phyloP scores from a whole-genome alignment of 495 filamentous ascomycete genomes.

The Hypoxylon rickii region DNA sequence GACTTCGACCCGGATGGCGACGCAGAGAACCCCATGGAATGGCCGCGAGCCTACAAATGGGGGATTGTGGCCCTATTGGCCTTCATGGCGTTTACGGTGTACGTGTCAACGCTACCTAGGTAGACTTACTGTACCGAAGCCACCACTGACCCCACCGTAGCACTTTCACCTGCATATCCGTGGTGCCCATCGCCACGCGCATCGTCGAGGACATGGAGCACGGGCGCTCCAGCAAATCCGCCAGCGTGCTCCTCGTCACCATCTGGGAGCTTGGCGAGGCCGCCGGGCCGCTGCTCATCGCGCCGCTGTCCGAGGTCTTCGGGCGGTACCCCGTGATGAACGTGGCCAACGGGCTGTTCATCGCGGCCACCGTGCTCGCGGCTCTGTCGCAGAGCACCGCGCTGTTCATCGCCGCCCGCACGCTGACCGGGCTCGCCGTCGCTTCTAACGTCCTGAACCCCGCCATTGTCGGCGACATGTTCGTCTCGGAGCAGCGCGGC shows the following conservation, averaged over 20 bases:
- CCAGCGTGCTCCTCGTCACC: constrained; percentile 59
- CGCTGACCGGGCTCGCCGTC: constrained; percentile 57
- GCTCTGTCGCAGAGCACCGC: constrained; percentile 46
- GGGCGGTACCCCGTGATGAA: constrained; percentile 61
- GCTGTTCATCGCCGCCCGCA: constrained; percentile 53
- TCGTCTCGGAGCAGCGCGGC: constrained; percentile 53
- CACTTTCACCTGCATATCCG: constrained; percentile 59
- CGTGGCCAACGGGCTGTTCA: constrained; percentile 56
- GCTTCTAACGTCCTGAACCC: constrained; percentile 61
- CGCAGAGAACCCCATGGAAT: constrained; percentile 58
- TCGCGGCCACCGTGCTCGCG: constrained; percentile 48
- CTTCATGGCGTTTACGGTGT: constrained; percentile 61
- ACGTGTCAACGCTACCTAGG: constrained; percentile 13
- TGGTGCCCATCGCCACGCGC: constrained; percentile 56
- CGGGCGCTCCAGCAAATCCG: constrained; percentile 44
- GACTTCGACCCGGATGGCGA: constrained; percentile 55
- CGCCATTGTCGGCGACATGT: constrained; percentile 64
- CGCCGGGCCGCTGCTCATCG: constrained; percentile 62
- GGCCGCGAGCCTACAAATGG: constrained; percentile 56
- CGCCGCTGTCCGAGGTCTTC: constrained; percentile 60
- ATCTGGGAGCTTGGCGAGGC: constrained; percentile 63
- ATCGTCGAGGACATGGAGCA: constrained; percentile 55
- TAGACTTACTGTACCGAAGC: constrained; percentile 35
- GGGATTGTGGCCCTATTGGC: constrained; percentile 52
- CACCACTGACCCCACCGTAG: no score